Evolutionary conservation across 148 eudicot genomes (phyloP), one percentile per base, ranked within the genome.

Genomic region (Silene conica): DNA sequence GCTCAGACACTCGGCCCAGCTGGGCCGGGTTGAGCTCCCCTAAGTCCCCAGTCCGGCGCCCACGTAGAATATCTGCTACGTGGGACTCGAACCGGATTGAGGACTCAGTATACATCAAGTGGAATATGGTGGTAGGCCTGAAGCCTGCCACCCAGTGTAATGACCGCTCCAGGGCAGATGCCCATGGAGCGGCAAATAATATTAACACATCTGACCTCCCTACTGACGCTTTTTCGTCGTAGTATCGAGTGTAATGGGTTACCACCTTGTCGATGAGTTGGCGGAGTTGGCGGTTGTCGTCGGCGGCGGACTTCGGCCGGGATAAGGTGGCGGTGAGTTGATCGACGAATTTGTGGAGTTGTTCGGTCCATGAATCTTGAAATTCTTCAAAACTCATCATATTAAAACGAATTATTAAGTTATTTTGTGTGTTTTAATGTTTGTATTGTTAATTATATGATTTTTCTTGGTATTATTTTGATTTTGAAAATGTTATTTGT

Each of bases 121-220:
- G 98, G 73, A 89, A 93, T 8, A 82, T 73, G 73, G 97, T 91
- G 81, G 98, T 93, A 82, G 98, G 98, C n/a, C 97, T 71, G 81
- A 94, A 93, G 0, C 96, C 97, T 5, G 80, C 86, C 50, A 87
- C 87, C 95, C 96, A 92, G 81, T 84, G 83, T 21, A 92, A 82
- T 6, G 89, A 82, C 34, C 92, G 89, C 74, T 93, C 98, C 15
- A 93, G 83, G 63, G 92, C 54, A 48, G 92, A 81, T 15, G 81
- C 79, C 98, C 92, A 93, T 13, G 90, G 85, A 21, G 92, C 86
- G 7, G 88, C 72, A 58, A 87, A 82, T 12, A 90, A 34, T 8
- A 77, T 26, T 1, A 89, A 81, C 23, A 86, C 89, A 74, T 90
- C 94, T 1, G 72, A 62, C 21, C 69, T 63, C 13, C 87, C 80